These are phyloP conservation scores for Termitomyces sp. DNA, from an alignment of 768 basidiomycete species.

Conservation along the genomic window DNA sequence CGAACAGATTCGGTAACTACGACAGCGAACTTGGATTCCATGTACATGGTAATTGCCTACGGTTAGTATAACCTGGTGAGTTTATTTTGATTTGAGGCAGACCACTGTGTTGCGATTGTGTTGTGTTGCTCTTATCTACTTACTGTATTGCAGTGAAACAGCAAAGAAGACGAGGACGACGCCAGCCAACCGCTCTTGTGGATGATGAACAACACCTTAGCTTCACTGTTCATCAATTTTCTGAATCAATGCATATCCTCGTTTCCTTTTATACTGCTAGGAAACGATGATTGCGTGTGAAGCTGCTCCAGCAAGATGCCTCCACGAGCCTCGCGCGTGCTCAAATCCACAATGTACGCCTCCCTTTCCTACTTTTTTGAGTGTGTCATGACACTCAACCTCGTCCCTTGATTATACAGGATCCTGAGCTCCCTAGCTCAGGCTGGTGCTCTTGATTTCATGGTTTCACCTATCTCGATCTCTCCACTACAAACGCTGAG, in stretches of 20 bases:
- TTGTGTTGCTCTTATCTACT: no score
- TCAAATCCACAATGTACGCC: not conserved
- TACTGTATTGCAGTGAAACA: no score
- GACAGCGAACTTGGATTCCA: no score
- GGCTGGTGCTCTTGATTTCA: not conserved
- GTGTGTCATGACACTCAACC: not conserved
- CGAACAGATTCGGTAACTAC: no score
- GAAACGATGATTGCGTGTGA: not conserved
- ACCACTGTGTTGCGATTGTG: no score
- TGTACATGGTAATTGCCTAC: no score
- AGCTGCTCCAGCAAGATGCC: not conserved
- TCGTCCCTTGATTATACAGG: not conserved
- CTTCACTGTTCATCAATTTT: not conserved
- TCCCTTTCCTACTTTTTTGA: not conserved
- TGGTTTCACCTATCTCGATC: not conserved
- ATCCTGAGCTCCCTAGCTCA: not conserved
- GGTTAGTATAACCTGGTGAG: no score
- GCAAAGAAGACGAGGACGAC: no score
- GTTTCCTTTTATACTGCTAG: not conserved
- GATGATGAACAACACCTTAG: not conserved
- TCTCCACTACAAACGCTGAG: not conserved
- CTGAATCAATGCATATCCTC: not conserved
- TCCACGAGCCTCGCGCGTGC: not conserved
- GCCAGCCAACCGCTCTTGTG: not conserved
- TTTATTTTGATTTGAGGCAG: no score